Evolutionary conservation across 2,329 filamentous ascomycete genomes (phyloP).

Genomic region (Clathrospora elynae): DNA sequence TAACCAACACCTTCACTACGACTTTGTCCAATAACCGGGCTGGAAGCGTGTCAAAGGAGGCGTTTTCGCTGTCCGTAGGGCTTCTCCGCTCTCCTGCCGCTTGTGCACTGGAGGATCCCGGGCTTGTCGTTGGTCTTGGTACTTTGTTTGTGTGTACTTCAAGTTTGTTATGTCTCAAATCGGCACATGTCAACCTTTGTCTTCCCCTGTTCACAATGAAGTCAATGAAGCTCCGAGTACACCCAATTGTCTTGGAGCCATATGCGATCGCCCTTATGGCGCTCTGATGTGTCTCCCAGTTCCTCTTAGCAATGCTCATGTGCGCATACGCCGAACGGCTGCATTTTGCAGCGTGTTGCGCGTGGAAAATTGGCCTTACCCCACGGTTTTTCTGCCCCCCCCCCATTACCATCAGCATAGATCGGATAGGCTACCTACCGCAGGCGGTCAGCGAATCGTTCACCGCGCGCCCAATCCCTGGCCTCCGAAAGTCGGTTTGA

Average conservation of each 20-base stretch:
- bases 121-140: constrained; percentile 27
- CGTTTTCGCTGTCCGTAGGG: constrained; percentile 24
- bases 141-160: constrained; percentile 22
- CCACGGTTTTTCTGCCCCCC: constrained; percentile 46
- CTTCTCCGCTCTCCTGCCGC: constrained; percentile 26
- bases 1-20: constrained; percentile 43
- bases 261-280: not conserved
- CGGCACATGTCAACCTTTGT: constrained; percentile 33
- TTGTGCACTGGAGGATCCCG: constrained; percentile 23
- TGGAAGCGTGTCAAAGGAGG: constrained; percentile 33
- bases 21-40: constrained; percentile 38
- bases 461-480: constrained; percentile 30
- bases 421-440: constrained; percentile 20
- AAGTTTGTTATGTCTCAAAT: constrained; percentile 14
- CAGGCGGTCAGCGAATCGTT: constrained; percentile 34
- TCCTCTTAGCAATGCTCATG: constrained; percentile 23
- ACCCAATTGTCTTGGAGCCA: not conserved
- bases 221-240: not conserved
- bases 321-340: constrained; percentile 27
- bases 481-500: constrained; percentile 40
- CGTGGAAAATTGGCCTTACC: constrained; percentile 43
- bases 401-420: constrained; percentile 31
- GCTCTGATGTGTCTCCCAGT: no score
- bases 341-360: constrained; percentile 30
- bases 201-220: constrained; percentile 3